Conservation (phyloP, 1,284 basidiomycete genomes). For the Clitocybe nebularis region DNA sequence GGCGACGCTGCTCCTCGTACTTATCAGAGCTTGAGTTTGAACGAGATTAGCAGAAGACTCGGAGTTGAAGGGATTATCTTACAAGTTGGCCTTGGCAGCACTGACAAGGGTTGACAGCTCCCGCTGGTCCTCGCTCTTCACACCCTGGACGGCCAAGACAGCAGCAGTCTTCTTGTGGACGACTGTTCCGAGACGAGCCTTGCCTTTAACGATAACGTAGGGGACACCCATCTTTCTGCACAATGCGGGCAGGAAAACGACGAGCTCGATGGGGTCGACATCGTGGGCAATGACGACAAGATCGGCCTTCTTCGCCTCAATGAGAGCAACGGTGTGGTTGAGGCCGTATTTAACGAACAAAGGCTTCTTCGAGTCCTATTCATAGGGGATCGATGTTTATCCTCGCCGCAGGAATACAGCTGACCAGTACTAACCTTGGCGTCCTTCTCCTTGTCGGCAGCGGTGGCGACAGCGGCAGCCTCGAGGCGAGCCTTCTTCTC, state of each 20-base stretch:
- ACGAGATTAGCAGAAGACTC: slow-evolving; percentile 5
- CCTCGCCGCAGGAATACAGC: slow-evolving; percentile 7
- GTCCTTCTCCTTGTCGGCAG: slow-evolving; percentile 75
- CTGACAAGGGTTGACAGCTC: slow-evolving; percentile 92
- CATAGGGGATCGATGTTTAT: slow-evolving; percentile 13
- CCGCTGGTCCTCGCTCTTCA: slow-evolving; percentile 90
- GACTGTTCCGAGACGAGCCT: slow-evolving; percentile 94
- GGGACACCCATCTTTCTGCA: slow-evolving; percentile 99
- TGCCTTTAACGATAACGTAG: slow-evolving; percentile 98
- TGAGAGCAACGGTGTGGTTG: slow-evolving; percentile 93
- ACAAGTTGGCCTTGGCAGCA: slow-evolving; percentile 98
- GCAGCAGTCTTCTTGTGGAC: slow-evolving; percentile 99
- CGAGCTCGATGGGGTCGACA: slow-evolving; percentile 98
- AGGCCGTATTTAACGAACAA: slow-evolving; percentile 96
- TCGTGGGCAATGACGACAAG: slow-evolving; percentile 98
- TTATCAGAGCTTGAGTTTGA: slow-evolving; percentile 75
- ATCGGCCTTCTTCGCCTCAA: slow-evolving; percentile 96
- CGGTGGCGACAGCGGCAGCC: slow-evolving; percentile 70
- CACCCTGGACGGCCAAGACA: slow-evolving; percentile 88
- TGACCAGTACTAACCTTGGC: slow-evolving; percentile 57
- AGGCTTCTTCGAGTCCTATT: slow-evolving; percentile 84
- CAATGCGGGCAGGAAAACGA: slow-evolving; percentile 95
- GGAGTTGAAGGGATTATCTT: slow-evolving; percentile 24
- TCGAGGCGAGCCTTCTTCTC: slow-evolving; percentile 97
- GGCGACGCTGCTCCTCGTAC: slow-evolving; percentile 86